A percentile compares a stretch with the other conserved stretches of the same genome.
These are phyloP conservation scores for Rhizopus sp. DNA, from an alignment of 371 early-diverging fungal species.

Conservation along the genomic window DNA sequence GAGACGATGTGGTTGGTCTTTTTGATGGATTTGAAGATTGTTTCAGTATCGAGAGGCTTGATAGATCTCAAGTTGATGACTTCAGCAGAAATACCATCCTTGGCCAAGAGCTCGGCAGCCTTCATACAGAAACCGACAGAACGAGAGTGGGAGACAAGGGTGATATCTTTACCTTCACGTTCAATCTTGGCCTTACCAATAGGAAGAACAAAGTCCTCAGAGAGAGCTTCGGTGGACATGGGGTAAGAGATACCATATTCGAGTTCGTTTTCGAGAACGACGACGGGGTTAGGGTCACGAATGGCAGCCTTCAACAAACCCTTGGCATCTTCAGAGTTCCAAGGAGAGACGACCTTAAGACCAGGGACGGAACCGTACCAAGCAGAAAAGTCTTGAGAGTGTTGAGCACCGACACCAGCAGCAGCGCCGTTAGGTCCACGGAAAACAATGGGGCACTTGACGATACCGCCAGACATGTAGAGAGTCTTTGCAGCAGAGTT, in stretches of 20 bases:
- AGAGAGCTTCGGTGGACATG: slow-evolving; percentile 79
- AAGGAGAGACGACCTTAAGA: slow-evolving; percentile 98
- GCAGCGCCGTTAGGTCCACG: slow-evolving; percentile 99
- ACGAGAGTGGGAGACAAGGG: slow-evolving; percentile 95
- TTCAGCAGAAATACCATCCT: slow-evolving; percentile 84
- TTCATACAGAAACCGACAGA: slow-evolving; percentile 89
- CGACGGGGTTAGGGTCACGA: slow-evolving; percentile 98
- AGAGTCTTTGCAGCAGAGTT: slow-evolving; percentile 99
- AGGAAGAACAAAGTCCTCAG: slow-evolving; percentile 87
- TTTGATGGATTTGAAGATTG: slow-evolving; percentile 92
- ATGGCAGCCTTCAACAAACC: slow-evolving; percentile 97
- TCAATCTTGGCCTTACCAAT: slow-evolving; percentile 98
- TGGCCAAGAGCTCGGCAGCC: slow-evolving; percentile 89
- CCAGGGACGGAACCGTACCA: slow-evolving; percentile 99
- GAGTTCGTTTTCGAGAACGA: slow-evolving; percentile 98
- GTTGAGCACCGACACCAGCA: slow-evolving; percentile 99
- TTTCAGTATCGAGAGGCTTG: slow-evolving; percentile 95
- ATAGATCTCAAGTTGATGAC: slow-evolving; percentile 99
- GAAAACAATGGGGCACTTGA: slow-evolving; percentile 96
- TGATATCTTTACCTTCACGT: slow-evolving; percentile 89
- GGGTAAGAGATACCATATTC: slow-evolving; percentile 95
- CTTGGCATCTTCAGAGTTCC: slow-evolving; percentile 97
- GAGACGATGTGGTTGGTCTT: slow-evolving; percentile 98
- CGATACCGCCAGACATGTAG: slow-evolving; percentile 98
- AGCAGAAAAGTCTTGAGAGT: slow-evolving; percentile 98